Conservation (phyloP, 1,284 basidiomycete genomes). For the Microbotryomycetes sp. region DNA sequence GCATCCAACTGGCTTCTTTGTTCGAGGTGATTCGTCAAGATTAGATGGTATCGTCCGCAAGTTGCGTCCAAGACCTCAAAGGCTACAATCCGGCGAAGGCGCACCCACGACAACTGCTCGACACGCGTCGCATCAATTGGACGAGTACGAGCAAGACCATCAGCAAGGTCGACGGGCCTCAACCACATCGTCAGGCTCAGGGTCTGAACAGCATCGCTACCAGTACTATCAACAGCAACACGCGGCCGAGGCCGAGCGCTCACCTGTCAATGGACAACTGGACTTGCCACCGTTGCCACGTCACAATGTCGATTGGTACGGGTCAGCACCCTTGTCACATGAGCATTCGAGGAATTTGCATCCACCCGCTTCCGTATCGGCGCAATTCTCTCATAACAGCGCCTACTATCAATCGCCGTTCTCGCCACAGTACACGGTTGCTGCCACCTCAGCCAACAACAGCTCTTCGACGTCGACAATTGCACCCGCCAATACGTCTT, state of each 20-base stretch:
- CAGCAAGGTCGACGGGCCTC: neutral
- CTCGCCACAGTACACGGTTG: neutral
- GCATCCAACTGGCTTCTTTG: conserved; percentile 23
- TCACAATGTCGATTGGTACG: too few species aligned
- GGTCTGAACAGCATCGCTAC: neutral
- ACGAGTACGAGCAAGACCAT: neutral
- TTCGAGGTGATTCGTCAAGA: conserved; percentile 13
- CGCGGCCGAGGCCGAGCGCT: neutral
- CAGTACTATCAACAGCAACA: too few species aligned
- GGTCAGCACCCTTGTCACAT: neutral
- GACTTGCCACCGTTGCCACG: neutral
- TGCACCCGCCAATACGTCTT: too few species aligned
- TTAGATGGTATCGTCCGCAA: conserved; percentile 21
- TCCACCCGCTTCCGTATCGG: too few species aligned
- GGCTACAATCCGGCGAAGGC: too few species aligned
- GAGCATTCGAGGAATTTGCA: conserved; percentile 5
- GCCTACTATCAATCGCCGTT: neutral
- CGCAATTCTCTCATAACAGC: neutral
- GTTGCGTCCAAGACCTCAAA: conserved; percentile 7
- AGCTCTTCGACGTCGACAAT: neutral
- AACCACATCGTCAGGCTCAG: neutral
- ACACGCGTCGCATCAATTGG: neutral
- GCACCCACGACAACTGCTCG: too few species aligned
- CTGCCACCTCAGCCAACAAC: neutral
- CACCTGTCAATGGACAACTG: neutral